Evolutionary conservation across 768 basidiomycete genomes (phyloP).

Genomic region (Xerocomellus chrysenteron): DNA sequence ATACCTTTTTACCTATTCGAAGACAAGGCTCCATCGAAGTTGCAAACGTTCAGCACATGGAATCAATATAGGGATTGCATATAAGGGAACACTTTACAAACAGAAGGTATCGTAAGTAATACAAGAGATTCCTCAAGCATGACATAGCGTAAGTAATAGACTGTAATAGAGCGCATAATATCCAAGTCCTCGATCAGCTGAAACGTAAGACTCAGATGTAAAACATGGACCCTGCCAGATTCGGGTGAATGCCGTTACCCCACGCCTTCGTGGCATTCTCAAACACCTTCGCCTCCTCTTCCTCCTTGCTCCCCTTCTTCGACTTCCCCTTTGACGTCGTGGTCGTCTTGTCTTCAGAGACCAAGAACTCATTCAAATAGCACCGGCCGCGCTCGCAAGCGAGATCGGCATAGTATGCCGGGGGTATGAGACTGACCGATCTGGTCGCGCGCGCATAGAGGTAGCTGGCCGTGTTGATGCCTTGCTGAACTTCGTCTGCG

Average conservation of each 20-base stretch:
- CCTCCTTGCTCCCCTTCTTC: constrained; percentile 28
- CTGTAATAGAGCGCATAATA: background rate
- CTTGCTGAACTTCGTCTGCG: constrained; percentile 72
- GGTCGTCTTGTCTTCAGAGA: constrained; percentile 50
- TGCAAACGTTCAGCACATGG: background rate
- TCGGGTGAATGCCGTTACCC: constrained; percentile 56
- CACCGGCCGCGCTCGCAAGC: constrained; percentile 79
- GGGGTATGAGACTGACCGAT: constrained; percentile 76
- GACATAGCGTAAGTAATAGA: background rate
- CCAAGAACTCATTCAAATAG: constrained; percentile 73
- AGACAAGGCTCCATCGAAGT: background rate
- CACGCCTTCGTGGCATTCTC: constrained; percentile 35
- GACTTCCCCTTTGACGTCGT: constrained; percentile 33
- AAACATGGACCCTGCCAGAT: constrained; percentile 69
- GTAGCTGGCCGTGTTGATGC: constrained; percentile 68
- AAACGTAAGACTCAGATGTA: constrained; percentile 49
- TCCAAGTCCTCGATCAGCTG: background rate
- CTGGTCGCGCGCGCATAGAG: constrained; percentile 82
- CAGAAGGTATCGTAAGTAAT: background rate
- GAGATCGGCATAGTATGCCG: constrained; percentile 80
- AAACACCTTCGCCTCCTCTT: constrained; percentile 23
- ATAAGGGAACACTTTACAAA: background rate
- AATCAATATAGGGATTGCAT: background rate
- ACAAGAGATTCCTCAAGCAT: background rate
- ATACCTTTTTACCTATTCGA: background rate